A percentile compares a stretch with the other conserved stretches of the same genome.
Evolutionary conservation across 768 basidiomycete species (phyloP).

Genomic region (Mycena sanguinolenta): DNA sequence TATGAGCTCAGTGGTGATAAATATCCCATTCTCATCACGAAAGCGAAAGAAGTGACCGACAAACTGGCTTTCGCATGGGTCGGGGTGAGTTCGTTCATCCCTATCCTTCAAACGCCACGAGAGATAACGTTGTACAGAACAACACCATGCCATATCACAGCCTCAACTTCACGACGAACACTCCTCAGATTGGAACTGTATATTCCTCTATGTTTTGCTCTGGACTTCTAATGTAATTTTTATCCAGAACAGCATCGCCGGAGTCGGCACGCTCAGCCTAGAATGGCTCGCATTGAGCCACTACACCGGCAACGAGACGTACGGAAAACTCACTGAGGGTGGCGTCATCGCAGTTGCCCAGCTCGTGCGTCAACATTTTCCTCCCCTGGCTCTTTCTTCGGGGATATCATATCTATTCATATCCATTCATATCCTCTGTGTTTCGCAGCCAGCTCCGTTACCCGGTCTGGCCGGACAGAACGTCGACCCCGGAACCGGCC

Average conservation of each 20-base stretch:
- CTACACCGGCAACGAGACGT: slow-evolving; percentile 73
- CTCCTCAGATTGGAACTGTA: slow-evolving; percentile 50
- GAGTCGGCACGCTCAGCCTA: slow-evolving; percentile 68
- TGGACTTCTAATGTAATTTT: not conserved
- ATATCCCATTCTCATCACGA: slow-evolving; percentile 64
- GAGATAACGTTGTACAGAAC: too few relatives aligned
- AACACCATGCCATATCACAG: slow-evolving; percentile 58
- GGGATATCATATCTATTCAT: too few relatives aligned
- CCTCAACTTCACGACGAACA: slow-evolving; percentile 60
- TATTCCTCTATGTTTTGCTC: slow-evolving; percentile 19
- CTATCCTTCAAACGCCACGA: too few relatives aligned
- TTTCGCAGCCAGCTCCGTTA: too few relatives aligned
- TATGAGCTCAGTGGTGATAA: slow-evolving; percentile 75
- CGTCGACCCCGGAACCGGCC: slow-evolving; percentile 67
- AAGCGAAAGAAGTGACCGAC: slow-evolving; percentile 74
- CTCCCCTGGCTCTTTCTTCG: too few relatives aligned
- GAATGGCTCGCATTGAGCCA: slow-evolving; percentile 71
- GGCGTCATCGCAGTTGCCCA: too few relatives aligned
- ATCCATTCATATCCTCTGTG: too few relatives aligned
- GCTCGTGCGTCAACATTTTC: too few relatives aligned
- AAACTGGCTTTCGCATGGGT: slow-evolving; percentile 75
- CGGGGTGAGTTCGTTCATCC: too few relatives aligned
- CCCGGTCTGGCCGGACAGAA: slow-evolving; percentile 64
- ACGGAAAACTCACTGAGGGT: slow-evolving; percentile 64
- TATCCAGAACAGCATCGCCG: slow-evolving; percentile 62